phyloP scores from a whole-genome alignment of 495 filamentous ascomycete species.

The Diplogelasinospora grovesii region DNA sequence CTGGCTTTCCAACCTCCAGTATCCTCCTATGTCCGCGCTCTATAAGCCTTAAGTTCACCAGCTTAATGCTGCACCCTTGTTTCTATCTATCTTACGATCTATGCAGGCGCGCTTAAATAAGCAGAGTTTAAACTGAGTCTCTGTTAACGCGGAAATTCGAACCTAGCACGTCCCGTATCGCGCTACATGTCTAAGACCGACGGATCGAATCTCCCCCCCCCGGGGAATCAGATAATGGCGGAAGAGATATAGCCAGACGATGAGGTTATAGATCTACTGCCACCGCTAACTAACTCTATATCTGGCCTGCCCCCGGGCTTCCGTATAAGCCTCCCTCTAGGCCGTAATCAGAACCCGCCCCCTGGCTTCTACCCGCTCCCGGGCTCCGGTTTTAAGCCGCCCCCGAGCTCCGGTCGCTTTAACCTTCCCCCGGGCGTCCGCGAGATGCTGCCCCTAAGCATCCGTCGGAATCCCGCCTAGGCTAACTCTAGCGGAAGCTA shows the following conservation, averaged over 20 bases:
- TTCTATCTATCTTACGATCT: slow-evolving; percentile 2
- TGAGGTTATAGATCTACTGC: slow-evolving; percentile 5
- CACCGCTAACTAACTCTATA: slow-evolving; percentile 2
- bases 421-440: too few species aligned
- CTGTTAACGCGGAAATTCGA: too few species aligned
- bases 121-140: slow-evolving; percentile 1
- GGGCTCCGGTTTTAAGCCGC: too few species aligned
- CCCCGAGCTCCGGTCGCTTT: too few species aligned
- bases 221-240: slow-evolving; percentile 3
- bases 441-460: slow-evolving; percentile 3
- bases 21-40: background rate
- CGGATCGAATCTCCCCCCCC: slow-evolving; percentile 3
- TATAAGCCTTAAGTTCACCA: too few species aligned
- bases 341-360: slow-evolving; percentile 1
- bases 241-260: slow-evolving; percentile 4
- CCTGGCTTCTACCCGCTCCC: too few species aligned
- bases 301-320: too few species aligned
- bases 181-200: slow-evolving; percentile 1
- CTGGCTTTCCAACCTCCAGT: slow-evolving; percentile 1
- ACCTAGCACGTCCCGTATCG: too few species aligned
- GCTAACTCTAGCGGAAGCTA: slow-evolving; percentile 2
- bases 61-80: slow-evolving; percentile 1
- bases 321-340: slow-evolving; percentile 2
- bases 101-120: slow-evolving; percentile 3
- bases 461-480: slow-evolving; percentile 1